Percentiles rank a stretch among this genome's conserved stretches.
Evolutionary conservation across 441 rosid species (phyloP).

Genomic region (Bocquillonia castaneifolia): DNA sequence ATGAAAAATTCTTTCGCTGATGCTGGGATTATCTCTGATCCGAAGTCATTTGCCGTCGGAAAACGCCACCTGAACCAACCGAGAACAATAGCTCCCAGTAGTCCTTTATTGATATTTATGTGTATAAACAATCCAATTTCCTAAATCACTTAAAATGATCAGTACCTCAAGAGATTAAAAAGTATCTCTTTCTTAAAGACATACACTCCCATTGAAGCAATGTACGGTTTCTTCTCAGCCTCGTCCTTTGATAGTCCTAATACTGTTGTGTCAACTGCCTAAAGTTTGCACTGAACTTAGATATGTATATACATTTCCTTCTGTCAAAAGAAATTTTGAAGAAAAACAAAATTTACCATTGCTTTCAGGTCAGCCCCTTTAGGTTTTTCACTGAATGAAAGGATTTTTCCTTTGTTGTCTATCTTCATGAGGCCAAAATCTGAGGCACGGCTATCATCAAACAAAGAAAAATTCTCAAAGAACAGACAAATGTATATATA

Average conservation of each 20-base stretch:
- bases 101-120: background rate
- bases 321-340: background rate
- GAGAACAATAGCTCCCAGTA: slow-evolving; percentile 10
- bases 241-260: slow-evolving; percentile 79
- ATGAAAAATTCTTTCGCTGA: slow-evolving; percentile 69
- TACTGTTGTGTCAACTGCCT: slow-evolving; percentile 86
- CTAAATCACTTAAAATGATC: slow-evolving; percentile 12
- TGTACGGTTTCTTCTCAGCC: slow-evolving; percentile 83
- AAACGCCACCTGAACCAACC: slow-evolving; percentile 77
- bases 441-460: slow-evolving; percentile 81
- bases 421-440: slow-evolving; percentile 97
- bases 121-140: slow-evolving; percentile 46
- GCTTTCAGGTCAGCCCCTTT: slow-evolving; percentile 70
- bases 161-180: slow-evolving; percentile 77
- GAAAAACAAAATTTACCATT: slow-evolving; percentile 44
- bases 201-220: slow-evolving; percentile 96
- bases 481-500: background rate
- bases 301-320: slow-evolving; percentile 1
- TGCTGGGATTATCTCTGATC: slow-evolving; percentile 76
- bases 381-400: slow-evolving; percentile 89
- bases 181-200: slow-evolving; percentile 91
- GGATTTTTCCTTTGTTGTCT: slow-evolving; percentile 72
- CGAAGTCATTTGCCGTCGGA: slow-evolving; percentile 68
- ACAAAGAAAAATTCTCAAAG: slow-evolving; percentile 20
- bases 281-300: slow-evolving; percentile 16